Evolutionary conservation across 345 rosid genomes (phyloP).

Genomic region (Citrus trifoliata): DNA sequence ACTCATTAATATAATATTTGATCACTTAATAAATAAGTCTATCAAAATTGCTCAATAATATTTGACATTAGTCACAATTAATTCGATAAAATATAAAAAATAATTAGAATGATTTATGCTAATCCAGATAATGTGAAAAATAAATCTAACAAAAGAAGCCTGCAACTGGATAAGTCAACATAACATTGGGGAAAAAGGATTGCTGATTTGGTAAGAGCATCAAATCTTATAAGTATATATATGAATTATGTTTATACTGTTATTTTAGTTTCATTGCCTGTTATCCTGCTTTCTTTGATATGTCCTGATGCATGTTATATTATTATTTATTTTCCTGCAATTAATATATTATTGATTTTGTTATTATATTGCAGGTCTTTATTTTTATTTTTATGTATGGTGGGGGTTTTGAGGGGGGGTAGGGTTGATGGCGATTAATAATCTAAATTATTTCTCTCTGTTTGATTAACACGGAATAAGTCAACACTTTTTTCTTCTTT

Average conservation of each 20-base stretch:
- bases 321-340: background rate
- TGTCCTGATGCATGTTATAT: background rate
- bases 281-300: background rate
- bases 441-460: background rate
- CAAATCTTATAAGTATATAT: background rate
- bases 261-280: too few species aligned
- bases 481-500: background rate
- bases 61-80: too few species aligned
- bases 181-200: slow-evolving; percentile 84
- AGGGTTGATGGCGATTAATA: background rate
- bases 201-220: slow-evolving; percentile 78
- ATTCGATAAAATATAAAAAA: too few species aligned
- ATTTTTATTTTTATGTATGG: too few species aligned
- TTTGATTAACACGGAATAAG: background rate
- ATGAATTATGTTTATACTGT: background rate
- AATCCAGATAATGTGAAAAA: too few species aligned
- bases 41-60: too few species aligned
- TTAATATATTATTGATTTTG: background rate
- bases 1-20: too few species aligned
- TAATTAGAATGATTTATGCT: too few species aligned
- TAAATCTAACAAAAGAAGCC: too few species aligned
- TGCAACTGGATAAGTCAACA: slow-evolving; percentile 89
- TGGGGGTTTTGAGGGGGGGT: too few species aligned
- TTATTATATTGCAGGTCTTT: too few species aligned
- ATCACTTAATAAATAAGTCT: too few species aligned